Evolutionary conservation across 371 early-diverging fungal species (phyloP).

Genomic region (Nematocida sp.): DNA sequence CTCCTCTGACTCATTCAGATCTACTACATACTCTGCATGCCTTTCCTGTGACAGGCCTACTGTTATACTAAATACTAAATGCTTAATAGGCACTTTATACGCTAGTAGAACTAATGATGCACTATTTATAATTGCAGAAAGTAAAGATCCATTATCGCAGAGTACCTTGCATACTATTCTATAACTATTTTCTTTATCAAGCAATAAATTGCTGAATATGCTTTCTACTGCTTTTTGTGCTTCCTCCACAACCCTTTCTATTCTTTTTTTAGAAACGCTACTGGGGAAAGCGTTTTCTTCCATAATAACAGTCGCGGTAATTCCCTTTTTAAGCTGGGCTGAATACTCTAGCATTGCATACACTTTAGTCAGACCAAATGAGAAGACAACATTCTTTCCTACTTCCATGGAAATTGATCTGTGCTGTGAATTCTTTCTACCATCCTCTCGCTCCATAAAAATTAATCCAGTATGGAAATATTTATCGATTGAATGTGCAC

Average conservation of each 20-base stretch:
- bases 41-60: neutral
- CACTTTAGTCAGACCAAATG: conserved; percentile 22
- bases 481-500: too few species aligned
- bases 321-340: conserved; percentile 17
- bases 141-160: conserved; percentile 29
- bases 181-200: conserved; percentile 24
- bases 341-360: neutral
- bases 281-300: conserved; percentile 2
- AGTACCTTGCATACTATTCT: neutral
- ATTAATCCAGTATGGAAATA: neutral
- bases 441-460: conserved; percentile 45
- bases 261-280: neutral
- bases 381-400: neutral
- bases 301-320: neutral
- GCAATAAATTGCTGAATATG: conserved; percentile 13
- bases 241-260: conserved; percentile 27
- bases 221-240: neutral
- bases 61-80: conserved; percentile 34
- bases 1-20: conserved; percentile 39
- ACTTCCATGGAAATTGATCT: neutral
- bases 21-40: conserved; percentile 9
- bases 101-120: conserved; percentile 13
- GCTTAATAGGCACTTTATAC: conserved; percentile 16
- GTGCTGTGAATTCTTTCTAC: conserved; percentile 24
- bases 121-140: conserved; percentile 37